phyloP scores from a whole-genome alignment of 2,329 filamentous ascomycete species.

The Hortaea sp. region DNA sequence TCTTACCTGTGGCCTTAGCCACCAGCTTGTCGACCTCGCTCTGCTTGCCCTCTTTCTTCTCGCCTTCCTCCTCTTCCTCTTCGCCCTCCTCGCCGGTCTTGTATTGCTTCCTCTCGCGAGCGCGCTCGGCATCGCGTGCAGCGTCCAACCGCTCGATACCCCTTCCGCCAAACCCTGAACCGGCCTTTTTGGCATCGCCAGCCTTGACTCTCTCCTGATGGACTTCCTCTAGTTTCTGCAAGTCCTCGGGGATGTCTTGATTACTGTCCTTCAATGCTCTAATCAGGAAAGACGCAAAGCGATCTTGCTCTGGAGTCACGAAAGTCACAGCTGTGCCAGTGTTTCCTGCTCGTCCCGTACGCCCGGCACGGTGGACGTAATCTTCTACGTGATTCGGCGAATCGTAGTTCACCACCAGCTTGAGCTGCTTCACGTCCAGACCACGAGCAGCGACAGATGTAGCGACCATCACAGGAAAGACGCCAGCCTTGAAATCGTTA shows the following conservation, averaged over 20 bases:
- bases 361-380: slow-evolving; percentile 88
- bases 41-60: slow-evolving; percentile 27
- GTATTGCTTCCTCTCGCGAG: slow-evolving; percentile 78
- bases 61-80: slow-evolving; percentile 63
- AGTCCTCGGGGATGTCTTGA: slow-evolving; percentile 64
- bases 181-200: slow-evolving; percentile 75
- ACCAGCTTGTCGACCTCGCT: slow-evolving; percentile 43
- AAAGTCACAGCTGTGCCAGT: slow-evolving; percentile 93
- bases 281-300: slow-evolving; percentile 76
- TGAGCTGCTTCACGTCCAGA: slow-evolving; percentile 90
- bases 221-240: slow-evolving; percentile 51
- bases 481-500: slow-evolving; percentile 83
- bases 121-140: slow-evolving; percentile 76
- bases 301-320: slow-evolving; percentile 82
- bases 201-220: slow-evolving; percentile 87
- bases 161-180: slow-evolving; percentile 87
- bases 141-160: slow-evolving; percentile 86
- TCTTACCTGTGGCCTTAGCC: slow-evolving; percentile 51
- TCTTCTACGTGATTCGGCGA: slow-evolving; percentile 91
- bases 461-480: slow-evolving; percentile 81
- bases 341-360: slow-evolving; percentile 89
- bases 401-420: slow-evolving; percentile 92
- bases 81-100: slow-evolving; percentile 80
- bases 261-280: slow-evolving; percentile 90
- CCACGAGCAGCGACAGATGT: slow-evolving; percentile 93